Conservation (phyloP, 768 basidiomycete genomes). For the Rubroboletus pulcherrimus region DNA sequence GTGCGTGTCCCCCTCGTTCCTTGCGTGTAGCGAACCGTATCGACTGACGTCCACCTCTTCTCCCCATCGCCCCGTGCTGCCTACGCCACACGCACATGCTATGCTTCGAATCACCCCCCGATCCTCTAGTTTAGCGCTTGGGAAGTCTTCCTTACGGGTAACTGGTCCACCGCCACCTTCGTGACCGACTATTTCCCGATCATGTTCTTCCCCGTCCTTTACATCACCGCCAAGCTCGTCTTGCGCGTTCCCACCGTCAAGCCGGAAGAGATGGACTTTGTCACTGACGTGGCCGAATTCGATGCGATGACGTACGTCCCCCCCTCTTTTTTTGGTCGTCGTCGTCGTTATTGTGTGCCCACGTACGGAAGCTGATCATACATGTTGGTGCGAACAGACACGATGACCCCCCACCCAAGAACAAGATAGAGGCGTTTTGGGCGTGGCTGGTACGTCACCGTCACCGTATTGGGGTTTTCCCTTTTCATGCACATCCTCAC, state of each 20-base stretch:
- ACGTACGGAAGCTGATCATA: background rate
- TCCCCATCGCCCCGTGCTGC: too few species aligned
- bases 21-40: too few species aligned
- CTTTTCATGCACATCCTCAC: background rate
- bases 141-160: conserved; percentile 38
- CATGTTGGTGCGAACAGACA: conserved; percentile 6
- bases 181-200: conserved; percentile 43
- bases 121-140: conserved; percentile 36
- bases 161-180: conserved; percentile 38
- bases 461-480: too few species aligned
- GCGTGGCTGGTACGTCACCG: conserved; percentile 23
- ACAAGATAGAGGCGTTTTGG: conserved; percentile 26
- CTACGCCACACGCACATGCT: too few species aligned
- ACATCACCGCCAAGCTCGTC: conserved; percentile 26
- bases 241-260: conserved; percentile 9
- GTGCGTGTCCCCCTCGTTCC: conserved; percentile 25
- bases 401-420: conserved; percentile 28
- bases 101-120: too few species aligned
- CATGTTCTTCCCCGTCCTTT: conserved; percentile 46
- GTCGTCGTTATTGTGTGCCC: too few species aligned
- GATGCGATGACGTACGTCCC: conserved; percentile 25
- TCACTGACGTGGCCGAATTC: conserved; percentile 22
- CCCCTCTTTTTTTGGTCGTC: background rate
- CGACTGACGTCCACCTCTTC: background rate
- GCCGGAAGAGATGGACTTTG: conserved; percentile 27